phyloP scores from a whole-genome alignment of 2,329 filamentous ascomycete species.

The Alternaria angustiovoidea region DNA sequence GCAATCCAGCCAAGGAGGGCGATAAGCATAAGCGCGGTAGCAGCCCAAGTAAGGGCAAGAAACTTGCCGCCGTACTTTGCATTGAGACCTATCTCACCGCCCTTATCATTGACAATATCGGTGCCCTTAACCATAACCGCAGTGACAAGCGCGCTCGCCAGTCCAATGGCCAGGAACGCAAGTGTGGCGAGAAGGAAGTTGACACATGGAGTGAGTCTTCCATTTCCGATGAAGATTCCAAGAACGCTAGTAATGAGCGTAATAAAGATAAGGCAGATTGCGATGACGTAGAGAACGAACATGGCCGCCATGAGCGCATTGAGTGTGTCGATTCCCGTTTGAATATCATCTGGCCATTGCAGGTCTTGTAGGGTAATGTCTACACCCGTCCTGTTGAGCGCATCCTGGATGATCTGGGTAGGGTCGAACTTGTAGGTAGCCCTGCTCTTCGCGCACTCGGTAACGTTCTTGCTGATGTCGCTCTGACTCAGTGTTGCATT shows the following conservation, averaged over 20 bases:
- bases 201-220: constrained; percentile 57
- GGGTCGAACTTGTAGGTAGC: constrained; percentile 67
- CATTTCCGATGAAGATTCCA: constrained; percentile 54
- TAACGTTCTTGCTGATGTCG: constrained; percentile 61
- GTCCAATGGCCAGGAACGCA: constrained; percentile 68
- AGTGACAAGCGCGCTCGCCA: constrained; percentile 77
- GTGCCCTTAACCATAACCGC: constrained; percentile 65
- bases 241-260: constrained; percentile 58
- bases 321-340: constrained; percentile 62
- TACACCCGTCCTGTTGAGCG: constrained; percentile 54
- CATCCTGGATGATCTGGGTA: constrained; percentile 57
- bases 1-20: constrained; percentile 41
- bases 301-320: constrained; percentile 60
- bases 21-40: constrained; percentile 57
- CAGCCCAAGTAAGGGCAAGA: constrained; percentile 67
- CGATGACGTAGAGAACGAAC: constrained; percentile 68
- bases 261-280: constrained; percentile 61
- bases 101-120: constrained; percentile 62
- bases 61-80: constrained; percentile 64
- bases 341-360: constrained; percentile 65
- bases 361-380: constrained; percentile 62
- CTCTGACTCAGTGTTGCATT: constrained; percentile 54
- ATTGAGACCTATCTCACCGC: constrained; percentile 58
- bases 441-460: constrained; percentile 62
- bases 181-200: constrained; percentile 61